phyloP scores from a whole-genome alignment of 2,329 filamentous ascomycete species.

The Pestalotiopsis fici region DNA sequence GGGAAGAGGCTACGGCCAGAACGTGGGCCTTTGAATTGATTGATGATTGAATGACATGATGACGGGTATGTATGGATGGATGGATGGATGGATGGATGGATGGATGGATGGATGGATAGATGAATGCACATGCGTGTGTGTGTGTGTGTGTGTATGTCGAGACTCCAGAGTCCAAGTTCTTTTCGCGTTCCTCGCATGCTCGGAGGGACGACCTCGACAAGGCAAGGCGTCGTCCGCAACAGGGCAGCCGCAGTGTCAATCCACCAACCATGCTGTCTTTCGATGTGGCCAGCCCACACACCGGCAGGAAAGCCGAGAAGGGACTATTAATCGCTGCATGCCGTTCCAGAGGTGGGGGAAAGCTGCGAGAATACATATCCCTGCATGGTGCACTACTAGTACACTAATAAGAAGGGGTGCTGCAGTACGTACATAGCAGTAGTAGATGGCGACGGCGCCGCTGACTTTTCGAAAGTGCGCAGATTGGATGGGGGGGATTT shows the following conservation, averaged over 20 bases:
- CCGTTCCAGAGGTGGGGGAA: not conserved
- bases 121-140: no score
- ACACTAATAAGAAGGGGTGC: not conserved
- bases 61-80: not conserved
- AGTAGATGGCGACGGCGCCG: not conserved
- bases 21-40: not conserved
- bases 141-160: no score
- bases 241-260: conserved; percentile 3
- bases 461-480: not conserved
- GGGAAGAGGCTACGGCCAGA: not conserved
- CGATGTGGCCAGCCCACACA: not conserved
- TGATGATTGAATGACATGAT: not conserved
- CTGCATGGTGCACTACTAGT: not conserved
- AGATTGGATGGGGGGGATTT: not conserved
- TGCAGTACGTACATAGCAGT: no score
- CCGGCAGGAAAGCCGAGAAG: conserved; percentile 10
- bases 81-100: not conserved
- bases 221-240: conserved; percentile 1
- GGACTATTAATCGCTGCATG: conserved; percentile 6
- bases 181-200: not conserved
- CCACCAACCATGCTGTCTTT: conserved; percentile 8
- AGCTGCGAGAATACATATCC: not conserved
- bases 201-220: not conserved
- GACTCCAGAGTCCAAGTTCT: not conserved
- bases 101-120: not conserved